Percentiles rank a stretch among this genome's conserved stretches.
phyloP scores from a whole-genome alignment of 192 early-diverging fungal species.

The Podila epicladia region DNA sequence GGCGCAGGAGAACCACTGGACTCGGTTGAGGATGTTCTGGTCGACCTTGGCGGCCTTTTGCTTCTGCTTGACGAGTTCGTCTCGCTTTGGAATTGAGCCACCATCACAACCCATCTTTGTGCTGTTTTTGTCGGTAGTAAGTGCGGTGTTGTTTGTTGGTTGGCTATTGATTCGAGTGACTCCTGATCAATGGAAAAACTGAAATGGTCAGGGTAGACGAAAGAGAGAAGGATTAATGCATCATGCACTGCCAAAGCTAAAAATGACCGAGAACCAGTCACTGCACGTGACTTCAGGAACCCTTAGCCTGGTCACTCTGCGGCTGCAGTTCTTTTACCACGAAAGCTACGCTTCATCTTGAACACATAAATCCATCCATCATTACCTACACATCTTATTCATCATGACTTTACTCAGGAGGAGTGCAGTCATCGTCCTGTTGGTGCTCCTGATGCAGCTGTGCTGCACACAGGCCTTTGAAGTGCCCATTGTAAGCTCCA shows the following conservation, averaged over 20 bases:
- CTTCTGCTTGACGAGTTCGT: constrained; percentile 88
- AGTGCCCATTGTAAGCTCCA: constrained; percentile 16
- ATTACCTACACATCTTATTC: not conserved
- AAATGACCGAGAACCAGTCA: not conserved
- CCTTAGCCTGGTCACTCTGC: not conserved
- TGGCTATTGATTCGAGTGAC: not conserved
- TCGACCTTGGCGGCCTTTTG: constrained; percentile 72
- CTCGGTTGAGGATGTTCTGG: constrained; percentile 65
- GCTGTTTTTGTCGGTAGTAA: not conserved
- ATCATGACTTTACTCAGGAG: constrained; percentile 29
- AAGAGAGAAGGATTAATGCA: not conserved
- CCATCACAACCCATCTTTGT: constrained; percentile 82
- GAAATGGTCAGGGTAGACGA: not conserved
- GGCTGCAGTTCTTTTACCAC: not conserved
- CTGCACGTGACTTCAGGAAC: not conserved
- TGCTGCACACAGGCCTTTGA: constrained; percentile 33
- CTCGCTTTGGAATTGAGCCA: constrained; percentile 87
- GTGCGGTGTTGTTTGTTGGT: not conserved
- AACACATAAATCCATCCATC: not conserved
- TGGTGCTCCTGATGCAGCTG: constrained; percentile 13
- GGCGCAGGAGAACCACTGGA: constrained; percentile 79
- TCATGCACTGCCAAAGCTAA: not conserved
- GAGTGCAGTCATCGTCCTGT: constrained; percentile 14
- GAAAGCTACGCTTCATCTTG: not conserved
- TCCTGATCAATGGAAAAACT: too few species aligned